Percentiles rank a stretch among this genome's conserved stretches.
These are phyloP conservation scores for Alloteropsis angusta DNA, from an alignment of 202 grass and related monocot genomes.

Conservation along the genomic window DNA sequence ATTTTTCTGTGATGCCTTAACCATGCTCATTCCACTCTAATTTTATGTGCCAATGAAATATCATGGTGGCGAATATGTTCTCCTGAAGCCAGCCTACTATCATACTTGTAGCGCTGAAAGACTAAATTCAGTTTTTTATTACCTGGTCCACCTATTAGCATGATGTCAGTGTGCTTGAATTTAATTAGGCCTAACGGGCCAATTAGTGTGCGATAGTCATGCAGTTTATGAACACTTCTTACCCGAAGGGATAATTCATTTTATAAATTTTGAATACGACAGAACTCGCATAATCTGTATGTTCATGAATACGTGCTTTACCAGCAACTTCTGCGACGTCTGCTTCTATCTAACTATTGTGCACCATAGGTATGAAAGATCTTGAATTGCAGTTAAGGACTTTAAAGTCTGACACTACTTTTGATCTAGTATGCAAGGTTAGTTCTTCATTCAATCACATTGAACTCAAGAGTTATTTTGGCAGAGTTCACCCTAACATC, in stretches of 20 bases:
- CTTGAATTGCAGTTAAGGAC: constrained; percentile 42
- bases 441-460: constrained; percentile 16
- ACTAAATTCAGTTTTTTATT: neutral
- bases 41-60: constrained; percentile 22
- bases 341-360: constrained; percentile 28
- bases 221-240: constrained; percentile 4
- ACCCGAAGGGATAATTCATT: neutral
- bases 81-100: constrained; percentile 16
- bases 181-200: neutral
- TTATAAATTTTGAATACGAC: neutral
- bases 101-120: neutral
- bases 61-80: constrained; percentile 16
- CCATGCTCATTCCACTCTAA: neutral
- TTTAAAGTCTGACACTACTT: constrained; percentile 40
- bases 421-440: constrained; percentile 87
- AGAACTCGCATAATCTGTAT: neutral
- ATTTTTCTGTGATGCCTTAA: neutral
- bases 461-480: constrained; percentile 17
- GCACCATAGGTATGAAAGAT: constrained; percentile 43
- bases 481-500: neutral
- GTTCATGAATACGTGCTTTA: constrained; percentile 1
- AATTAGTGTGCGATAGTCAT: neutral
- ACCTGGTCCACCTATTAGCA: constrained; percentile 6
- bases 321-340: neutral
- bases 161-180: neutral